Evolutionary conservation across 495 filamentous ascomycete genomes (phyloP), one percentile per base, ranked within the genome.

Genomic region (Pseudoneurospora amorphoporcata): DNA sequence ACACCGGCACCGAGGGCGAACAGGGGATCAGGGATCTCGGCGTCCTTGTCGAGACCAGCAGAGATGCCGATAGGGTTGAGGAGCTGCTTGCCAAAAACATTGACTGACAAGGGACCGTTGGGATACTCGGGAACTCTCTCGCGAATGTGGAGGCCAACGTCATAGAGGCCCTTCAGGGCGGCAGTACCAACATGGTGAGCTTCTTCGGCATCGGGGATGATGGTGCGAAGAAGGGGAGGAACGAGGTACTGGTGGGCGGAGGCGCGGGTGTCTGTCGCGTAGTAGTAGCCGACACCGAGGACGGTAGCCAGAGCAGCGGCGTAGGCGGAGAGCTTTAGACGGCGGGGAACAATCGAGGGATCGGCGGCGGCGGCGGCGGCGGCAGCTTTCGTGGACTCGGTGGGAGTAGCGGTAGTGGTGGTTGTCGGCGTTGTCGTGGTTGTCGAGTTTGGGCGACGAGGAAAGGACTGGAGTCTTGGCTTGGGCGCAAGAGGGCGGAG

Each of bases 11-110:
- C 95, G 7, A 97, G 85, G 3, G 88, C 91, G 72, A 97, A 91
- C 12, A 98, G 86, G 3, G 90, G 85, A 73, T 94, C 90, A 5
- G 93, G 92, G 70, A 97, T 90, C 19, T 96, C 92, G 53, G 89
- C 96, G 78, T 96, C 87, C 82, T 99, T 98, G 84, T 99, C 95
- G 17, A 99, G 87, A 41, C 95, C 95, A 9, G 92, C 96, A 8
- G 94, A 96, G 68, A 94, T 97, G 68, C 90, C 96, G 73, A 98
- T 89, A 0, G 95, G 95, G 79, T 97, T 97, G 71, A 86, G 83
- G 39, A 99, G 85, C 12, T 81, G 86, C 70, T 92, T 87, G 17
- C 92, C 94, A 78, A 97, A 98, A 23, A 99, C 88, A 80, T 88
- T 80, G 12, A 86, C 77, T 8, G 79, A 73, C 40, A 88, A 76